A percentile compares a stretch with the other conserved stretches of the same genome.
phyloP scores from a whole-genome alignment of 768 basidiomycete genomes.

The Lanmaoa pseudosensibilis region DNA sequence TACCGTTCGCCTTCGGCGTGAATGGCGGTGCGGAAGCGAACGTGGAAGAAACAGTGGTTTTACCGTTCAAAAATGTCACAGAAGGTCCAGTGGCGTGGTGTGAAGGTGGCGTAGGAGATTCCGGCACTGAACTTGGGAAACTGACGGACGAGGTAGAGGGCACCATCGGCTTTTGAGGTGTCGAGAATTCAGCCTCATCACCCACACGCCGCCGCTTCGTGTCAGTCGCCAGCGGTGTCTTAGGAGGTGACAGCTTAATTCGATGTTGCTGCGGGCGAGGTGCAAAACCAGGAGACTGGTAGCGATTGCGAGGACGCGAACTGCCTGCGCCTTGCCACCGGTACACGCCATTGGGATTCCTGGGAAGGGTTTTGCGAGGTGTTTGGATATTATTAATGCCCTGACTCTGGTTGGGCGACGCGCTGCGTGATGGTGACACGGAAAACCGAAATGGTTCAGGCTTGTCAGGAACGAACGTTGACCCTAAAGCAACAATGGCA shows the following conservation, averaged over 20 bases:
- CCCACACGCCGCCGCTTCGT: slow-evolving; percentile 63
- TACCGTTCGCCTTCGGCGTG: slow-evolving; percentile 30
- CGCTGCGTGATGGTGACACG: slow-evolving; percentile 35
- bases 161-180: slow-evolving; percentile 33
- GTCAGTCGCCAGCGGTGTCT: slow-evolving; percentile 42
- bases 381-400: slow-evolving; percentile 25
- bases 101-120: slow-evolving; percentile 37
- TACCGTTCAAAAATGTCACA: slow-evolving; percentile 28
- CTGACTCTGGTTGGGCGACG: slow-evolving; percentile 25
- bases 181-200: slow-evolving; percentile 40
- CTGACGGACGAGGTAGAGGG: slow-evolving; percentile 28
- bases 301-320: slow-evolving; percentile 66
- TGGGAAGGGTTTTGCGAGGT: slow-evolving; percentile 54
- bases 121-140: slow-evolving; percentile 26
- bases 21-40: slow-evolving; percentile 20
- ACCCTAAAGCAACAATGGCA: slow-evolving; percentile 19
- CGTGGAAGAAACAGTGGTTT: slow-evolving; percentile 24
- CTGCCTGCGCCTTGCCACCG: slow-evolving; percentile 78
- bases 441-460: slow-evolving; percentile 66
- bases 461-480: slow-evolving; percentile 34
- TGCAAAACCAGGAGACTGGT: slow-evolving; percentile 72
- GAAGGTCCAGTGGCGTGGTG: slow-evolving; percentile 29
- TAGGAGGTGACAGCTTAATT: slow-evolving; percentile 43
- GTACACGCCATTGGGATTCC: slow-evolving; percentile 75
- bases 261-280: slow-evolving; percentile 48